Evolutionary conservation across 164 flowering plant species (phyloP).

Genomic region (Cinnamomum chago): DNA sequence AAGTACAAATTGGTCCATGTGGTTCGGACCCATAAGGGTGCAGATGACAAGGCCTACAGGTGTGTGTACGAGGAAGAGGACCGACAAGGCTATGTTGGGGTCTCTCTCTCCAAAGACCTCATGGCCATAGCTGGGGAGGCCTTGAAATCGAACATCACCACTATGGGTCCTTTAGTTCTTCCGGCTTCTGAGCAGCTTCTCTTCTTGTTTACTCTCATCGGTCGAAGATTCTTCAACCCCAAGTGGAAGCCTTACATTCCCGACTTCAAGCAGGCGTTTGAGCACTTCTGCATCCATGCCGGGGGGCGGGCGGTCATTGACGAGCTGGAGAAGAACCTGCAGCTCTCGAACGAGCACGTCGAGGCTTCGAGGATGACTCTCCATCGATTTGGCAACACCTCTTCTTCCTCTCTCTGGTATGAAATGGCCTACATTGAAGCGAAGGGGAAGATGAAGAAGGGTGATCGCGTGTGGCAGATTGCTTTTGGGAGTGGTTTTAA

Average conservation of each 20-base stretch:
- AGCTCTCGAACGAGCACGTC: conserved; percentile 14
- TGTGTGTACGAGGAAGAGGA: conserved; percentile 21
- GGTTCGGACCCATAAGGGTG: conserved; percentile 19
- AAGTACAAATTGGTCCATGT: conserved; percentile 16
- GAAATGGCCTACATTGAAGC: conserved; percentile 17
- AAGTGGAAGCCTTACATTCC: conserved; percentile 22
- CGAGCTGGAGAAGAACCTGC: conserved; percentile 20
- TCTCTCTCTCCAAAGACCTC: conserved; percentile 16
- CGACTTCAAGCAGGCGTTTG: conserved; percentile 22
- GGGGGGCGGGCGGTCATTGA: conserved; percentile 22
- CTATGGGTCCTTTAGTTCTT: conserved; percentile 20
- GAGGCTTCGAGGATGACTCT: conserved; percentile 23
- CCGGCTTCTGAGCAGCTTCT: conserved; percentile 20
- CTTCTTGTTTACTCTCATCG: conserved; percentile 15
- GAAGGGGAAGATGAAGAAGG: conserved; percentile 19
- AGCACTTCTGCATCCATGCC: conserved; percentile 25
- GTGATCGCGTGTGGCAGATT: conserved; percentile 21
- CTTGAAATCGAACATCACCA: conserved; percentile 21
- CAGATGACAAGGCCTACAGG: conserved; percentile 16
- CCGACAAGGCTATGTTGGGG: conserved; percentile 10
- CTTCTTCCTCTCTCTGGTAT: conserved; percentile 18
- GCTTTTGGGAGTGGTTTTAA: conserved; percentile 21
- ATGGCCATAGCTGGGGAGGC: conserved; percentile 20
- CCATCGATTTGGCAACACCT: conserved; percentile 20
- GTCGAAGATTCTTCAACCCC: conserved; percentile 15